Base-by-base conservation (phyloP, 306 rosid species). In the Clitoria ternatea region DNA sequence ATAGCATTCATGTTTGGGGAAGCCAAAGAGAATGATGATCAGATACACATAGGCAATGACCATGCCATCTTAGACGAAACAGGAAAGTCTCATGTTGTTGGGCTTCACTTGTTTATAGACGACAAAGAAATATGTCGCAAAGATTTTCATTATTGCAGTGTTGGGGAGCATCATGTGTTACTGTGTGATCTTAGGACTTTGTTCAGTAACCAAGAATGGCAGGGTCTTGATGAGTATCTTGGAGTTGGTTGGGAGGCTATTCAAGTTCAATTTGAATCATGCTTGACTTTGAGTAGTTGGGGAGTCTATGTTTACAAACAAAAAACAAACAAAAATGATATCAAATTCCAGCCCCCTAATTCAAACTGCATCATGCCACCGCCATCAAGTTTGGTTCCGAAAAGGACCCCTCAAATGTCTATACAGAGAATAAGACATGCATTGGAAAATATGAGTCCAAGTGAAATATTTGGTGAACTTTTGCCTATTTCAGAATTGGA, bases 211-310 rank as follows among this genome's bases (percentile, higher is more conserved):
- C 8, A 40, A 23, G 69, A 63, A 23, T 42, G 69, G n/a, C 3
- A 12, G 7, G 23, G 22, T 7, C 69, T 63, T 24, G 23, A 63
- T 62, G 20, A 12, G 1, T 1, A 4, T 23, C 0, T 63, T 40
- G 53, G 37, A 3, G 69, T 40, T 40, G 53, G 55, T 3, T 70
- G 76, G 76, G 57, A 43, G 47, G 36, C 24, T 12, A 3, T 71
- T 57, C 76, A 71, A 12, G 36, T 71, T 29, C 36, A 27, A 18
- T 43, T 2, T 71, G 48, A 57, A 1, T 43, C 76, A 20, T 0
- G 0, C 3, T 3, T 70, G 24, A 29, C 1, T 18, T 24, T 57
- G 15, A 43, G 18, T 13, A 2, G 11, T 2, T 57, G 68, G 59
- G 47, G 59, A 30, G 23, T 70, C 12, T 56, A 42, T 43, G 57